phyloP scores from a whole-genome alignment of 768 basidiomycete species.

The Leccinum imitatum region DNA sequence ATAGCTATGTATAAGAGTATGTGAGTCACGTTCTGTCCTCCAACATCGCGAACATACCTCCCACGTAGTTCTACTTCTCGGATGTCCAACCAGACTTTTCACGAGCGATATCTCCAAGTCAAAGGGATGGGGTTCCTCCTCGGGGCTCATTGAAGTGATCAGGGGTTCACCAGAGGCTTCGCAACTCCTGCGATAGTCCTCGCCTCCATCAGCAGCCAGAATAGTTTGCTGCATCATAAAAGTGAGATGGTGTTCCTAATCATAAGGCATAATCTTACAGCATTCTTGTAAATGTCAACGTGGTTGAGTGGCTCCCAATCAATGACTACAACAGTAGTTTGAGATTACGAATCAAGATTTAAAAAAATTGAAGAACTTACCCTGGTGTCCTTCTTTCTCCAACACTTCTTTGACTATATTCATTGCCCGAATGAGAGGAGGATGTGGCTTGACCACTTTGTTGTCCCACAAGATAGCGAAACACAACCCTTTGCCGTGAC shows the following conservation, averaged over 20 bases:
- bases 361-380: conserved; percentile 33
- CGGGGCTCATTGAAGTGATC: conserved; percentile 38
- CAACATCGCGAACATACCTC: conserved; percentile 34
- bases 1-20: conserved; percentile 31
- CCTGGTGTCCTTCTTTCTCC: conserved; percentile 62
- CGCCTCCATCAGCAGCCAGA: conserved; percentile 40
- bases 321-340: conserved; percentile 37
- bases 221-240: conserved; percentile 34
- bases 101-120: conserved; percentile 45
- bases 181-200: conserved; percentile 37
- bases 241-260: neutral
- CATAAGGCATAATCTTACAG: conserved; percentile 13
- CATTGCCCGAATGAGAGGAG: conserved; percentile 64
- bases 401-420: conserved; percentile 59
- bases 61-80: conserved; percentile 39
- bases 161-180: conserved; percentile 44
- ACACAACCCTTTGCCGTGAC: conserved; percentile 48
- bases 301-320: conserved; percentile 69
- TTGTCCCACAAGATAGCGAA: conserved; percentile 71
- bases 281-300: conserved; percentile 30
- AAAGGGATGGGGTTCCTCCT: conserved; percentile 34
- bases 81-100: conserved; percentile 45
- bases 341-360: conserved; percentile 2
- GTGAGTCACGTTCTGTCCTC: neutral
- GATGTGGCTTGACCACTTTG: conserved; percentile 55